Percentiles rank a stretch among this genome's conserved stretches.
Conservation (phyloP, 768 basidiomycete genomes). For the Rossbeevera mucosa region DNA sequence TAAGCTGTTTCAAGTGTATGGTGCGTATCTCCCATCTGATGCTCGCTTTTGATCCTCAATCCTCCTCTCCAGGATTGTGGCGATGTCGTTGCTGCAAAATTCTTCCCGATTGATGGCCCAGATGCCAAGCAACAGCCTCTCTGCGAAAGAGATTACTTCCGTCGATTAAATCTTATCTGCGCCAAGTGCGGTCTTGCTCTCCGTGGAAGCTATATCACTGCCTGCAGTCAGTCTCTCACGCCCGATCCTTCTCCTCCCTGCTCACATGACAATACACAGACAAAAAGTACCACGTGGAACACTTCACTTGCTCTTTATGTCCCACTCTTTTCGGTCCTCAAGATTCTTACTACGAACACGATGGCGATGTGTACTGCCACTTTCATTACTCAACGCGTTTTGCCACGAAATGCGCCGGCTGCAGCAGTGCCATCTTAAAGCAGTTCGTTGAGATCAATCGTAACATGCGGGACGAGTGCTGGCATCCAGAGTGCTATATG, state of each 20-base stretch:
- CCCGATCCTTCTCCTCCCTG: background rate
- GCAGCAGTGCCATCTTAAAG: slow-evolving; percentile 94
- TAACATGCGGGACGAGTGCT: slow-evolving; percentile 97
- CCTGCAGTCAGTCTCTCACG: slow-evolving; percentile 72
- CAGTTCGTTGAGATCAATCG: slow-evolving; percentile 99
- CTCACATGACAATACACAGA: slow-evolving; percentile 44
- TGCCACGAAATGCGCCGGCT: slow-evolving; percentile 97
- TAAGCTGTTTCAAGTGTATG: slow-evolving; percentile 98
- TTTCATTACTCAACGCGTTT: slow-evolving; percentile 99
- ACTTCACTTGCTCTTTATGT: slow-evolving; percentile 97
- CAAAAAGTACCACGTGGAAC: slow-evolving; percentile 99
- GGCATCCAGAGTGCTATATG: slow-evolving; percentile 99
- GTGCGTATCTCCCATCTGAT: slow-evolving; percentile 44
- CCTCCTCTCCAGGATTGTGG: slow-evolving; percentile 74
- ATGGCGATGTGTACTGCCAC: slow-evolving; percentile 96
- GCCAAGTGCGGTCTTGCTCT: slow-evolving; percentile 93
- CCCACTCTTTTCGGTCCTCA: slow-evolving; percentile 94
- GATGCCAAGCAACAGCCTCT: slow-evolving; percentile 88
- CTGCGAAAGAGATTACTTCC: slow-evolving; percentile 98
- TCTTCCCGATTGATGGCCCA: slow-evolving; percentile 94
- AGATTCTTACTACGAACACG: slow-evolving; percentile 99
- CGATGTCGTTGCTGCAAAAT: slow-evolving; percentile 94
- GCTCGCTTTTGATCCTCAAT: background rate
- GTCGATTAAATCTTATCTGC: slow-evolving; percentile 92
- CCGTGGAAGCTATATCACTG: slow-evolving; percentile 97